A percentile compares a stretch with the other conserved stretches of the same genome.
Evolutionary conservation across 2,329 filamentous ascomycete genomes (phyloP).

Genomic region (Davidsoniella virescens): DNA sequence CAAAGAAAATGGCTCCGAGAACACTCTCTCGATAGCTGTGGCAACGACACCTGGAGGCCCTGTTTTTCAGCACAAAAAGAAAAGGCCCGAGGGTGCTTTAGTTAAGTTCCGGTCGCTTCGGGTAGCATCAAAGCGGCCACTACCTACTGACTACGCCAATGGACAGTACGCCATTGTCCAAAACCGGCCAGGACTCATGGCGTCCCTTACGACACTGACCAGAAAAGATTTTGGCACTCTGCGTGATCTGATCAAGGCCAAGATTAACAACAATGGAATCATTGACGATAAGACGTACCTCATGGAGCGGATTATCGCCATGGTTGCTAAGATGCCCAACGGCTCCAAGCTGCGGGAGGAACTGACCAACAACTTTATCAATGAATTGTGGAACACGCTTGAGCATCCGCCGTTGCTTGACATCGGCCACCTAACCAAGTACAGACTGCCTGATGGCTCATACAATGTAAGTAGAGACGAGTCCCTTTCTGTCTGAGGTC

Average conservation of each 20-base stretch:
- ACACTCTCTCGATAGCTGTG: no score
- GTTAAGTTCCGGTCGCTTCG: conserved; percentile 20
- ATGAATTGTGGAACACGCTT: conserved; percentile 53
- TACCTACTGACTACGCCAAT: conserved; percentile 46
- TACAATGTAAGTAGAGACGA: conserved; percentile 35
- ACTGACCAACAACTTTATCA: conserved; percentile 51
- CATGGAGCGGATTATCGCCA: conserved; percentile 57
- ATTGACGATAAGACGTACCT: conserved; percentile 63
- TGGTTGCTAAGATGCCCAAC: conserved; percentile 48
- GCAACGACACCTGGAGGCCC: neutral
- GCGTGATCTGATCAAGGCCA: conserved; percentile 40
- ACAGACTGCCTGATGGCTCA: conserved; percentile 53
- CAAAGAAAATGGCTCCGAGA: neutral
- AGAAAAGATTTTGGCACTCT: conserved; percentile 44
- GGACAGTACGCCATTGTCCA: conserved; percentile 37
- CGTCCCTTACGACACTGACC: conserved; percentile 41
- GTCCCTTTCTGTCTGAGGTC: neutral
- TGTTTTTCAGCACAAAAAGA: conserved; percentile 4
- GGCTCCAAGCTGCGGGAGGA: conserved; percentile 44
- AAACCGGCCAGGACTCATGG: conserved; percentile 33
- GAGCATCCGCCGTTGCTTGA: conserved; percentile 57
- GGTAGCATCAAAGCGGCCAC: conserved; percentile 39
- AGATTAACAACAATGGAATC: conserved; percentile 45
- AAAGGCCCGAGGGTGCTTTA: neutral
- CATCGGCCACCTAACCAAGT: conserved; percentile 44